Conservation (phyloP, 2,329 filamentous ascomycete genomes). For the Elsinoe fawcettii region DNA sequence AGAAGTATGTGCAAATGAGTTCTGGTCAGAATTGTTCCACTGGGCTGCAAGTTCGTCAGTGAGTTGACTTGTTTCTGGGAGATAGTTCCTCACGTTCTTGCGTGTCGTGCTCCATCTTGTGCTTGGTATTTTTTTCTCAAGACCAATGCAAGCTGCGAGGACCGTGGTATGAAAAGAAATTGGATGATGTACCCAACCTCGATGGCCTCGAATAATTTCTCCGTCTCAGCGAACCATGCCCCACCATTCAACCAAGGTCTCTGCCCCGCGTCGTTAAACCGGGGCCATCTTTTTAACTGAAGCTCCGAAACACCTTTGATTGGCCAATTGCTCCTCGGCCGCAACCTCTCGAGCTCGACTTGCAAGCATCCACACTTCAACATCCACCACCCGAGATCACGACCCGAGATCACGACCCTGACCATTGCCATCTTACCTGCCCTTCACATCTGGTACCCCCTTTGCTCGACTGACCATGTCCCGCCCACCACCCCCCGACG, state of each 20-base stretch:
- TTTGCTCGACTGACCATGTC: neutral
- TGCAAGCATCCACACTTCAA: neutral
- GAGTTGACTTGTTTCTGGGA: neutral
- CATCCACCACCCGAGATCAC: neutral
- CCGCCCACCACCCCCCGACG: slow-evolving; percentile 3
- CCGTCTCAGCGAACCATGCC: slow-evolving; percentile 8
- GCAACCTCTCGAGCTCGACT: neutral
- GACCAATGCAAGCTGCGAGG: neutral
- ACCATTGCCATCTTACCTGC: too few relatives aligned
- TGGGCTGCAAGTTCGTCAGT: slow-evolving; percentile 48
- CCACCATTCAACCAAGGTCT: neutral
- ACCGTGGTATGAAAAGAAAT: neutral
- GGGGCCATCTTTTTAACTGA: neutral
- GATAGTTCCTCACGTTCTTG: slow-evolving; percentile 54
- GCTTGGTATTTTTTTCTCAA: too few relatives aligned
- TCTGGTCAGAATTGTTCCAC: slow-evolving; percentile 71
- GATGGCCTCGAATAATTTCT: slow-evolving; percentile 14
- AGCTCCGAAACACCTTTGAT: neutral
- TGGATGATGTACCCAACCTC: neutral
- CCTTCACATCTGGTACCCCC: too few relatives aligned
- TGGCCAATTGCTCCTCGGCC: neutral
- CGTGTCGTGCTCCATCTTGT: slow-evolving; percentile 63
- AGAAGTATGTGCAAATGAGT: slow-evolving; percentile 79
- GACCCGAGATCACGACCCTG: neutral
- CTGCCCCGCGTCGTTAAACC: slow-evolving; percentile 5